Evolutionary conservation across 139 green algal species (phyloP).

Genomic region (Chlorella sp.): DNA sequence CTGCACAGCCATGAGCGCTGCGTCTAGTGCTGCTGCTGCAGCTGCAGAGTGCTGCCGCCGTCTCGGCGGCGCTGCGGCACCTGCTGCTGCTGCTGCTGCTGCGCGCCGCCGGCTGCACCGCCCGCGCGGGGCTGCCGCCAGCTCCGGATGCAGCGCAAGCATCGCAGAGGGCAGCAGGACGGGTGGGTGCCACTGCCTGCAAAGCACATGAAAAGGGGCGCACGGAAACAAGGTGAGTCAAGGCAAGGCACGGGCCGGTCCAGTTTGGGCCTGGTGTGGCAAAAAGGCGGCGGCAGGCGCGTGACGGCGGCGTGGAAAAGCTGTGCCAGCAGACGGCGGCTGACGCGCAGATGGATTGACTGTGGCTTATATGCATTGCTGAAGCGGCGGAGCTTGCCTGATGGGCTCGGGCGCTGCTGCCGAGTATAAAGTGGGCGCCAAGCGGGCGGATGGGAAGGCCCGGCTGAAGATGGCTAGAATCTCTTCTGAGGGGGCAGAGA

Average conservation of each 20-base stretch:
- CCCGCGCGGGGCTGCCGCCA: not conserved
- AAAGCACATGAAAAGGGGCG: not conserved
- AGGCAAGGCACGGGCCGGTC: not conserved
- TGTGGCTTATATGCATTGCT: not conserved
- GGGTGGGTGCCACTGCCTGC: constrained; percentile 12
- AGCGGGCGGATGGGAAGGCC: not conserved
- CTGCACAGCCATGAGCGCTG: not conserved
- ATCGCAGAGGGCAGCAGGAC: constrained; percentile 14
- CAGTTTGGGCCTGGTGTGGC: not conserved
- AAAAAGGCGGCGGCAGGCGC: too few species aligned
- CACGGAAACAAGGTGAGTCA: not conserved
- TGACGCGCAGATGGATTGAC: not conserved
- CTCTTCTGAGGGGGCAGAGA: not conserved
- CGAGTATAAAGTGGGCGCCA: not conserved
- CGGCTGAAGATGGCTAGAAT: constrained; percentile 9
- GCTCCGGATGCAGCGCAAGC: not conserved
- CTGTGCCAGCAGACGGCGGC: not conserved
- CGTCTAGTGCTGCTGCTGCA: not conserved
- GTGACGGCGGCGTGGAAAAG: not conserved
- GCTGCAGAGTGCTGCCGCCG: not conserved
- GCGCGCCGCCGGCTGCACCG: not conserved
- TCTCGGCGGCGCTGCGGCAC: not conserved
- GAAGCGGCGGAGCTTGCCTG: not conserved
- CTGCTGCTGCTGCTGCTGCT: not conserved
- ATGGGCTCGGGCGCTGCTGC: not conserved